A percentile compares a stretch with the other conserved stretches of the same genome.
Evolutionary conservation across 495 filamentous ascomycete species (phyloP).

Genomic region (Opeltia flavorubescens): DNA sequence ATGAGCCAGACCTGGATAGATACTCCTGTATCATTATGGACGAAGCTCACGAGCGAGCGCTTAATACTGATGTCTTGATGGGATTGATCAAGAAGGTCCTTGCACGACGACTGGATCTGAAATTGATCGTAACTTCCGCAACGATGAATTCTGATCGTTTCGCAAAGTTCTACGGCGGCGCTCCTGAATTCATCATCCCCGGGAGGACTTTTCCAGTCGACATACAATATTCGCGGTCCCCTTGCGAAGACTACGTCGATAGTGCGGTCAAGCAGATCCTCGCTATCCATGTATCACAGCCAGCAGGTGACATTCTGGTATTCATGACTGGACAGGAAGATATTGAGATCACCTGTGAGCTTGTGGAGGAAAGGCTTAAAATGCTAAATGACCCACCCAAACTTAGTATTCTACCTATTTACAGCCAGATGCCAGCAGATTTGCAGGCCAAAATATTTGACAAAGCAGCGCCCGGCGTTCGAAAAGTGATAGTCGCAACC

Average conservation of each 20-base stretch:
- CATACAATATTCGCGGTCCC: constrained; percentile 86
- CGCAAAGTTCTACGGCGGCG: constrained; percentile 92
- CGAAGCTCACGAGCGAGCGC: constrained; percentile 90
- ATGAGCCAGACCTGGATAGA: constrained; percentile 82
- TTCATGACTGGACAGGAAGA: constrained; percentile 99
- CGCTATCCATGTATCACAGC: constrained; percentile 92
- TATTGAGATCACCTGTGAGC: constrained; percentile 91
- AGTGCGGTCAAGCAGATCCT: constrained; percentile 92
- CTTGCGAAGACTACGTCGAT: constrained; percentile 96
- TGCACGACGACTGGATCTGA: constrained; percentile 76
- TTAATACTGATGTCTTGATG: constrained; percentile 97
- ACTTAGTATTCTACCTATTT: constrained; percentile 90
- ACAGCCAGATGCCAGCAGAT: constrained; percentile 98
- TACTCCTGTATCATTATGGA: constrained; percentile 99
- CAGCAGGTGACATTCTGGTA: constrained; percentile 82
- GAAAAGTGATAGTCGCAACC: constrained; percentile 96
- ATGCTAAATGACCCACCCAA: constrained; percentile 89
- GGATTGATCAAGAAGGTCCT: constrained; percentile 95
- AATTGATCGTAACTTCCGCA: constrained; percentile 93
- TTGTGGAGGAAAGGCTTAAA: constrained; percentile 78
- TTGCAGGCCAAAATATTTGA: constrained; percentile 97
- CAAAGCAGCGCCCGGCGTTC: constrained; percentile 70
- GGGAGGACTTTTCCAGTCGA: constrained; percentile 96
- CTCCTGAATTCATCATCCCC: constrained; percentile 93
- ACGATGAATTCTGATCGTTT: constrained; percentile 98